These are phyloP conservation scores for Macrophomina phaseolina DNA, from an alignment of 2,329 filamentous ascomycete genomes.

Conservation along the genomic window DNA sequence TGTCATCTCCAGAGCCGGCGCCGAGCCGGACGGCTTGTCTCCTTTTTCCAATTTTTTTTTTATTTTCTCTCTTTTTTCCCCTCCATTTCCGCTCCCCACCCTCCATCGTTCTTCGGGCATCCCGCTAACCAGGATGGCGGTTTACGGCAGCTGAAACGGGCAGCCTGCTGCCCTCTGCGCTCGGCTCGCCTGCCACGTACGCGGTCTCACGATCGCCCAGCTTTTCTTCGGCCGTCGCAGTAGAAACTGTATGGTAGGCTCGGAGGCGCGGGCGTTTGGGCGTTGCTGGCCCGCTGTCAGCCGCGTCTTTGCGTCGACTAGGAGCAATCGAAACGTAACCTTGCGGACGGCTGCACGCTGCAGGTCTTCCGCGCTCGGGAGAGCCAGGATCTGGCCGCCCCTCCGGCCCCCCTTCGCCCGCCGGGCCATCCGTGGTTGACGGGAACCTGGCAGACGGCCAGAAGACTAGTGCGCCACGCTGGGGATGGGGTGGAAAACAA, in stretches of 20 bases:
- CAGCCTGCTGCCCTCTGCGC: neutral
- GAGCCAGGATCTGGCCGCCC: conserved; percentile 27
- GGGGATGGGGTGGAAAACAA: neutral
- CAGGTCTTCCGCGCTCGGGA: conserved; percentile 28
- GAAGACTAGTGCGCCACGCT: conserved; percentile 15
- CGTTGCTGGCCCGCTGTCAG: conserved; percentile 22
- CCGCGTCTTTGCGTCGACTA: conserved; percentile 18
- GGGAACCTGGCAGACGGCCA: conserved; percentile 11
- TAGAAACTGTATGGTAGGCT: neutral
- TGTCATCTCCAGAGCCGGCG: conserved; percentile 18
- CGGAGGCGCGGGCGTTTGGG: neutral
- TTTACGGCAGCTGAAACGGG: conserved; percentile 24
- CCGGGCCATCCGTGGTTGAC: conserved; percentile 27
- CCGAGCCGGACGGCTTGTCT: conserved; percentile 5
- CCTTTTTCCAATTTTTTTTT: neutral
- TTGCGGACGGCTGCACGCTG: conserved; percentile 24
- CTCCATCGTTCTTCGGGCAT: conserved; percentile 10
- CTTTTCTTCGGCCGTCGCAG: neutral
- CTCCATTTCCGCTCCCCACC: neutral
- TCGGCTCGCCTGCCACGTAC: conserved; percentile 21
- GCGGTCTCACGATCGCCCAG: conserved; percentile 14
- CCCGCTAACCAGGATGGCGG: conserved; percentile 26
- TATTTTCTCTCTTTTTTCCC: neutral
- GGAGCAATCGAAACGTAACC: conserved; percentile 26
- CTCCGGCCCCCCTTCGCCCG: conserved; percentile 10